Percentiles rank a stretch among this genome's conserved stretches.
phyloP scores from a whole-genome alignment of 1,284 basidiomycete species.

The Inonotus hispidus region DNA sequence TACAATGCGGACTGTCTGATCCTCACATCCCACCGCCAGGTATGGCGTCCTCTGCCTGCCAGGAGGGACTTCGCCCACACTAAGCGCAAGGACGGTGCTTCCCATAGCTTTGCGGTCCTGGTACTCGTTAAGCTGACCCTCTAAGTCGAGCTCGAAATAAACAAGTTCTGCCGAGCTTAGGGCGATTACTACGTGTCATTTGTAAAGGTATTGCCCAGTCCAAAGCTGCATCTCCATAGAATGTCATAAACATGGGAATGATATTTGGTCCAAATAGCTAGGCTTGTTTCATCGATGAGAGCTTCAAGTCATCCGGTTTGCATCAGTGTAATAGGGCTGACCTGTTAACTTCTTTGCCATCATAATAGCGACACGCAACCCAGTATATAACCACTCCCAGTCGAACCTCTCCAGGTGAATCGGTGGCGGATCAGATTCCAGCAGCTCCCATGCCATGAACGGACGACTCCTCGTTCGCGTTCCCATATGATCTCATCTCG shows the following conservation, averaged over 20 bases:
- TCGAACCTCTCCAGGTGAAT: neutral
- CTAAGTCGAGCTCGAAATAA: slow-evolving; percentile 93
- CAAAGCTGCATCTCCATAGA: too few relatives aligned
- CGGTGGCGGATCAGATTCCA: neutral
- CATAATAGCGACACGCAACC: neutral
- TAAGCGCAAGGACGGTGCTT: slow-evolving; percentile 90
- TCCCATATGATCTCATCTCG: neutral
- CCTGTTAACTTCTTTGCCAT: neutral
- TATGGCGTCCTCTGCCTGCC: slow-evolving; percentile 91
- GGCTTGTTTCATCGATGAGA: neutral
- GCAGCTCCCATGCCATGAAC: neutral
- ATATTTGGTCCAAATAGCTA: neutral
- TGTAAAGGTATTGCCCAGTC: too few relatives aligned
- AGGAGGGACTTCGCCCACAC: slow-evolving; percentile 91
- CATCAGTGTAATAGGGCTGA: neutral
- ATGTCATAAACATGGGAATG: neutral
- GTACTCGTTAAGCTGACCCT: slow-evolving; percentile 96
- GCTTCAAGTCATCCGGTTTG: too few relatives aligned
- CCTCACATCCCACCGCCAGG: slow-evolving; percentile 97
- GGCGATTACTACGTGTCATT: slow-evolving; percentile 91
- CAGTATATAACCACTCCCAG: slow-evolving; percentile 5
- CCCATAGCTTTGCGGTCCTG: slow-evolving; percentile 97
- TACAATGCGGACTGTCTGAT: slow-evolving; percentile 96
- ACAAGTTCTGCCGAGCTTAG: slow-evolving; percentile 89
- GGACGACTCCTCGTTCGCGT: neutral